phyloP scores from a whole-genome alignment of 2,329 filamentous ascomycete genomes.

The Colletotrichum euphorbiae region DNA sequence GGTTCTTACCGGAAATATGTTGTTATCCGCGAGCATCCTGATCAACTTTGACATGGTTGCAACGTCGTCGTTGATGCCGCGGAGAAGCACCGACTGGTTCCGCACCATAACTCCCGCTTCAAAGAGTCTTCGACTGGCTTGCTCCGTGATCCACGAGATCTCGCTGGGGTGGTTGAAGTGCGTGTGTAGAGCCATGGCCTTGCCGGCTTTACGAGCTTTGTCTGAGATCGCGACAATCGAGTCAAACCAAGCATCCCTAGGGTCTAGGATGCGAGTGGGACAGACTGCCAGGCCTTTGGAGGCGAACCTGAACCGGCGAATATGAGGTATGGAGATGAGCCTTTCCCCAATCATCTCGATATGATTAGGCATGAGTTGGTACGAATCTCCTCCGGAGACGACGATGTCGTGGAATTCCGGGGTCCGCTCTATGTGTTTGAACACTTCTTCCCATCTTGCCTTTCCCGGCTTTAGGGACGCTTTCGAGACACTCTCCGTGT shows the following conservation, averaged over 20 bases:
- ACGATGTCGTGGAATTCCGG: constrained; percentile 68
- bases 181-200: constrained; percentile 72
- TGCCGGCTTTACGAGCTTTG: constrained; percentile 63
- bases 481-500: constrained; percentile 65
- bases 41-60: constrained; percentile 66
- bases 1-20: constrained; percentile 62
- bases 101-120: constrained; percentile 62
- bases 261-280: constrained; percentile 66
- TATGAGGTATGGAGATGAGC: constrained; percentile 67
- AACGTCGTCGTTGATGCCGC: constrained; percentile 68
- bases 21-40: constrained; percentile 64
- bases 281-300: constrained; percentile 71
- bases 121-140: constrained; percentile 62
- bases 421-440: constrained; percentile 65
- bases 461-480: constrained; percentile 52
- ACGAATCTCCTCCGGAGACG: constrained; percentile 72
- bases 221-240: constrained; percentile 64
- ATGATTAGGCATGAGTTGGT: constrained; percentile 65
- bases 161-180: constrained; percentile 74
- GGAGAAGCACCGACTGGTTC: constrained; percentile 71
- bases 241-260: constrained; percentile 63
- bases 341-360: constrained; percentile 65
- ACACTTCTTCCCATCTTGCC: constrained; percentile 65
- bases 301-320: constrained; percentile 70
- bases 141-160: constrained; percentile 69